Evolutionary conservation across 192 early-diverging fungal genomes (phyloP).

Genomic region (Linnemannia zychae): DNA sequence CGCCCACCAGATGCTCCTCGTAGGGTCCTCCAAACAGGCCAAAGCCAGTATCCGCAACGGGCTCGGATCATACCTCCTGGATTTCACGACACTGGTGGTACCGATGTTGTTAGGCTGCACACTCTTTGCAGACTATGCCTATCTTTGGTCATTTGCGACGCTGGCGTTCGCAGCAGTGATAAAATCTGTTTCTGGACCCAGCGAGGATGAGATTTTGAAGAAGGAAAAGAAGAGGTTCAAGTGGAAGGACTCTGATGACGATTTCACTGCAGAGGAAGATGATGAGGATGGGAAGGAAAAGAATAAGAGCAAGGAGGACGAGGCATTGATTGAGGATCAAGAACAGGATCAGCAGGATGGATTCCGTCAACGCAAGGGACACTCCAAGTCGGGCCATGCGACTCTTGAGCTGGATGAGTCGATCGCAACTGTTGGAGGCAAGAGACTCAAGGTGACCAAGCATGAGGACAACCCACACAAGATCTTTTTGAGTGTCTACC

Average conservation of each 20-base stretch:
- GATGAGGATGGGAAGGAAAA: constrained; percentile 5
- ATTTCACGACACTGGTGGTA: constrained; percentile 33
- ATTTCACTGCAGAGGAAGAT: constrained; percentile 29
- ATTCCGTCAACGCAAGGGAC: constrained; percentile 45
- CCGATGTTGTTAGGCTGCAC: constrained; percentile 47
- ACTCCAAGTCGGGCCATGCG: constrained; percentile 12
- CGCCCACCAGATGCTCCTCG: constrained; percentile 17
- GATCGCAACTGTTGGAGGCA: not conserved
- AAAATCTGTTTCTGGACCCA: constrained; percentile 31
- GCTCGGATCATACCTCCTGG: constrained; percentile 25
- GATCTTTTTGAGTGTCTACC: constrained; percentile 78
- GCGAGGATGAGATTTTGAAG: constrained; percentile 36
- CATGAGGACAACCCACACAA: constrained; percentile 26
- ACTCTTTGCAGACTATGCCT: constrained; percentile 43
- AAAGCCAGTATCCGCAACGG: constrained; percentile 28
- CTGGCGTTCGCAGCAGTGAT: constrained; percentile 27
- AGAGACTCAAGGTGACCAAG: not conserved
- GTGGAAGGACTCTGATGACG: constrained; percentile 53
- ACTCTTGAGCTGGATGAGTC: constrained; percentile 29
- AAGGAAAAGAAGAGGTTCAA: constrained; percentile 49
- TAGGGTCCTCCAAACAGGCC: constrained; percentile 17
- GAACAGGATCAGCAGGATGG: constrained; percentile 24
- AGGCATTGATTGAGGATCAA: constrained; percentile 9
- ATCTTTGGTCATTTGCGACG: constrained; percentile 43
- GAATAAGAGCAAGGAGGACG: not conserved